Evolutionary conservation across 2,329 filamentous ascomycete species (phyloP).

Genomic region (Colletotrichum somersetense): DNA sequence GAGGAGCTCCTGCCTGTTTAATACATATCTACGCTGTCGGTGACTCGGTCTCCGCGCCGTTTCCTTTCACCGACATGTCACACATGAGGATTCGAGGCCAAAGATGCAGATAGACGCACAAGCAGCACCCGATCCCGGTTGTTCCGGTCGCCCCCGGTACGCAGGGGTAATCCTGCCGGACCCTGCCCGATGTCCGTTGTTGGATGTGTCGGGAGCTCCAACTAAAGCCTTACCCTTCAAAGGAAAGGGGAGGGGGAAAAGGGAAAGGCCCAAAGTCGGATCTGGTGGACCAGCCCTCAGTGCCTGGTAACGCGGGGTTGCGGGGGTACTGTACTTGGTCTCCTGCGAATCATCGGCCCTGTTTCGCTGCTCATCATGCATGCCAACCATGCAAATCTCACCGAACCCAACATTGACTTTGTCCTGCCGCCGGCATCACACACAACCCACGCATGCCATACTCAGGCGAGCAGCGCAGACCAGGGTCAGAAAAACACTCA

Average conservation of each 20-base stretch:
- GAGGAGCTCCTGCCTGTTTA: no score
- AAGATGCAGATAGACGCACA: background rate
- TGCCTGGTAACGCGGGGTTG: slow-evolving; percentile 41
- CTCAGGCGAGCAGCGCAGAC: background rate
- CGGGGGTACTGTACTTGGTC: slow-evolving; percentile 30
- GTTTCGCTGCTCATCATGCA: slow-evolving; percentile 21
- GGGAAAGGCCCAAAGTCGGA: slow-evolving; percentile 12
- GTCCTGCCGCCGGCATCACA: slow-evolving; percentile 10
- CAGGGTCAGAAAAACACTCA: slow-evolving; percentile 15
- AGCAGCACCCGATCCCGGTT: background rate
- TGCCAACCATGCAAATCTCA: slow-evolving; percentile 25
- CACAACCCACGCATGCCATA: background rate
- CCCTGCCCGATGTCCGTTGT: no score
- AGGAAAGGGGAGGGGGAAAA: background rate
- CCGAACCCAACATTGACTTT: slow-evolving; percentile 6
- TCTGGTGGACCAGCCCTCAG: slow-evolving; percentile 36
- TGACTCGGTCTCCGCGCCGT: no score
- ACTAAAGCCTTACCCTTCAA: slow-evolving; percentile 12
- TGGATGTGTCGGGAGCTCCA: background rate
- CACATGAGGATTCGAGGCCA: slow-evolving; percentile 20
- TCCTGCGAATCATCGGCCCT: slow-evolving; percentile 40
- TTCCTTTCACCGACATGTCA: no score
- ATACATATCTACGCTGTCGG: no score
- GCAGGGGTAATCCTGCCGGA: no score
- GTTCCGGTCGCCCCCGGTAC: no score